Base-by-base conservation (phyloP, 371 early-diverging fungal genomes). In the Mucor lusitanicus region DNA sequence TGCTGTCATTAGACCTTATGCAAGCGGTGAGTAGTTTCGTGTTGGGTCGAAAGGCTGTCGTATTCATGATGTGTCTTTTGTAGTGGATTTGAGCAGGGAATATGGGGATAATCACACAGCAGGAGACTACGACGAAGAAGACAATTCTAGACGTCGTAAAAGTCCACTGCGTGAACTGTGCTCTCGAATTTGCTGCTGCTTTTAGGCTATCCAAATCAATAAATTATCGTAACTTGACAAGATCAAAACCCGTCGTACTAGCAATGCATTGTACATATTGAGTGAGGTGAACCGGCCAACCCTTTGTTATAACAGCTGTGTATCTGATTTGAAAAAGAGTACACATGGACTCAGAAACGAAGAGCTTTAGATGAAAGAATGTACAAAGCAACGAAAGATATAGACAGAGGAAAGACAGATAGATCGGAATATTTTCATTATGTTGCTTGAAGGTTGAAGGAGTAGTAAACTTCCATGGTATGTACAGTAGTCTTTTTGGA, bases 51-150 rank as follows among this genome's bases (percentile, higher is more conserved):
- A 53, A 25, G 53, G 15, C 15, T 53, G 27, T 13, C 8, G 46
- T 21, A 19, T 17, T 40, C 40, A 40, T 5, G 40, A 40, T 17
- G 5, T 17, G 17, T 9, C 6, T 1, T 40, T 40, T 40, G 15
- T 56, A 56, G 56, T 56, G 3, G 56, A 56, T 3, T 33, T 56
- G 56, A 56, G n/a, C 32, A 56, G 56, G 19, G 56, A 56, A 56
- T 56, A 56, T 32, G 56, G 56, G 3, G 56, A 33, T 19, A 28
- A 33, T 33, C 56, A 56, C 19, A 28, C 15, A 17, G 33, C 30
- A 28, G 53, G 53, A 12, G 27, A 27, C 27, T 53, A 53, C 12
- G 56, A 56, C n/a, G 56, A 56, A n/a, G 56, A 56, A 32, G 7
- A 56, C 11, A 28, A 56, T 17, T 13, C 30, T 6, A 32, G 32